A percentile compares a stretch with the other conserved stretches of the same genome.
Evolutionary conservation across 116 monocot species (phyloP).

Genomic region (Dioscorea cayenensis): DNA sequence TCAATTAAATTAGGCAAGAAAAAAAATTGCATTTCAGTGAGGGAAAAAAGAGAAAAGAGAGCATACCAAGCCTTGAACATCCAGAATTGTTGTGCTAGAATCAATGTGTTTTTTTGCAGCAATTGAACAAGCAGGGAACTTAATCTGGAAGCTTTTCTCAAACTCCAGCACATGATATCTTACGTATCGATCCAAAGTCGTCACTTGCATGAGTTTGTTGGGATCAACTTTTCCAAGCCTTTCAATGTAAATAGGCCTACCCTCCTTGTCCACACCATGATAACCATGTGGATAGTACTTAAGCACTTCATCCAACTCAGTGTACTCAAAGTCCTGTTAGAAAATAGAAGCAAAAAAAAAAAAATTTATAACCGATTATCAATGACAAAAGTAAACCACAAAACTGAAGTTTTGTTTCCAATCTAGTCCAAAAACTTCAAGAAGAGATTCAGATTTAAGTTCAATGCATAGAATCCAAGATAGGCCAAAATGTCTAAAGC

Average conservation of each 20-base stretch:
- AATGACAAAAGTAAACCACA: neutral
- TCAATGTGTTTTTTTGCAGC: conserved; percentile 60
- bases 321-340: conserved; percentile 49
- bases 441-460: too few species aligned
- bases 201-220: conserved; percentile 49
- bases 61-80: conserved; percentile 63
- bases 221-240: conserved; percentile 53
- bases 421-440: neutral
- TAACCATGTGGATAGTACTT: conserved; percentile 59
- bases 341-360: neutral
- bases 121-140: conserved; percentile 58
- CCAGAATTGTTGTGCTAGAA: conserved; percentile 57
- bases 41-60: neutral
- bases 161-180: conserved; percentile 59
- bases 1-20: neutral
- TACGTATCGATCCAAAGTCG: conserved; percentile 51
- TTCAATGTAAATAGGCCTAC: conserved; percentile 53
- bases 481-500: too few species aligned
- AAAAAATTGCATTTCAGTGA: neutral
- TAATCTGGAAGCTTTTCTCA: conserved; percentile 41
- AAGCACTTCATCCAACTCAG: conserved; percentile 35
- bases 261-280: conserved; percentile 63
- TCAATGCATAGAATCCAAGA: too few species aligned
- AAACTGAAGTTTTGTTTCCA: neutral
- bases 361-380: neutral